Percentiles rank a stretch among this genome's conserved stretches.
Evolutionary conservation across 2,329 filamentous ascomycete genomes (phyloP).

Genomic region (Fusarium pilosicola): DNA sequence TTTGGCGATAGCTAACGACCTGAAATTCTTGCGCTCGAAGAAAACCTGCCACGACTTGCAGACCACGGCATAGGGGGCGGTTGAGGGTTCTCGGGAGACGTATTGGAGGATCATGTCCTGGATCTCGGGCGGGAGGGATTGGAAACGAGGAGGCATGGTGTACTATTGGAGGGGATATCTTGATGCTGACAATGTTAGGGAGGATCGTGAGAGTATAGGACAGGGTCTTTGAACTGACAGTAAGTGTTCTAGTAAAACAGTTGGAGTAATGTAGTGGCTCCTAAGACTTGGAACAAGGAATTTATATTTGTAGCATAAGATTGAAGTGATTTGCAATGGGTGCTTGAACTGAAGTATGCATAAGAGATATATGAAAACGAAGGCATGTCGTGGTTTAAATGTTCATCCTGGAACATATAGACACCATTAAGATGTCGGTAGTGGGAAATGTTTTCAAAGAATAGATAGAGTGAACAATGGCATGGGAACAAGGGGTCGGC

Average conservation of each 20-base stretch:
- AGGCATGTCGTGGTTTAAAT: not conserved
- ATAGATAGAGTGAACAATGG: not conserved
- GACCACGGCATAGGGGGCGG: not conserved
- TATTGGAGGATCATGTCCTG: not conserved
- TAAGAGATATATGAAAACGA: not conserved
- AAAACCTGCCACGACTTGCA: conserved; percentile 2
- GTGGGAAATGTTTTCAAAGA: not conserved
- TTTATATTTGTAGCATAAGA: not conserved
- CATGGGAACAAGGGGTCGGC: not conserved
- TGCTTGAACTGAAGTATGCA: not conserved
- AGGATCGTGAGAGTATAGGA: not conserved
- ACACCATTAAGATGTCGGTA: not conserved
- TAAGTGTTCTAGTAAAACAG: no score
- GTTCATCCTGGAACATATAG: not conserved
- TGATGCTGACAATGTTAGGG: not conserved
- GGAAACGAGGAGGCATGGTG: conserved; percentile 3
- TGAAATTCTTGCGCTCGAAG: conserved; percentile 16
- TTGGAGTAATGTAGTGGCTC: not conserved
- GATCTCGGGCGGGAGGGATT: conserved; percentile 2
- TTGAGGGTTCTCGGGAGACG: not conserved
- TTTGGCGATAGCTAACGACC: rapidly evolving
- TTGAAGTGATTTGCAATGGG: no score
- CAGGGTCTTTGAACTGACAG: not conserved
- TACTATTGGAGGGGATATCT: not conserved
- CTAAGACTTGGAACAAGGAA: not conserved